Base-by-base conservation (phyloP, 2,329 filamentous ascomycete genomes). In the Dothiorella sarmentorum region DNA sequence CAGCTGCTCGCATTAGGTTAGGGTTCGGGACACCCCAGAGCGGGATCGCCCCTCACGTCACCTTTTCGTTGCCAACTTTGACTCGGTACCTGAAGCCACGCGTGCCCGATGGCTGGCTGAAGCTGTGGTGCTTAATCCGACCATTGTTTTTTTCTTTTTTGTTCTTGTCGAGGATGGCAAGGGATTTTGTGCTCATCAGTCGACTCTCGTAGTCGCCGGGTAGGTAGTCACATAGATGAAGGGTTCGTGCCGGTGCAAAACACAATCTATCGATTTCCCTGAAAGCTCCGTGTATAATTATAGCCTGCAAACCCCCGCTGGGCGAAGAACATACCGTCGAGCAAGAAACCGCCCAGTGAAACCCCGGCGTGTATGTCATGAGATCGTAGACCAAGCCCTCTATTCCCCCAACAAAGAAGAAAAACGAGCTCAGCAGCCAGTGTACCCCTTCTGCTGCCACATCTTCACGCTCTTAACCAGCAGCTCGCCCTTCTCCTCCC, bases 401-500 rank as follows among this genome's bases (percentile, higher is more conserved):
- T 45, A 29, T 35, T 10, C 27, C 2, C 29, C 10, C 29, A 2
- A 15, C 18, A 9, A 15, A 13, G 29, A 15, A 35, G 24, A 35
- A 22, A 9, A 15, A 7, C 26, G 18, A 27, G 22, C 5, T 29
- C 67, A 69, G 64, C 77, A 80, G 11, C 74, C 76, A 61, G 79
- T 79, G 64, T 75, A 76, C 15, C 76, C 78, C 63, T 73, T 67
- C 65, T 79, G 76, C 69, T 80, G 77, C 73, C 70, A 78, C 70
- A 80, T 79, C 62, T 83, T 78, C 20, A 93, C 88, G 63, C 82
- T 85, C 69, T 82, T 85, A 24, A 93, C 75, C 69, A 87, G 79
- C 79, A 92, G 82, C 67, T 84, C 79, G 1, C 85, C 86, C 2
- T 68, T 63, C 15, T 76, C 76, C 60, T 81, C 82, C 89, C 89